Evolutionary conservation across 2,329 filamentous ascomycete species (phyloP).

Genomic region (Furcasterigmium furcatum): DNA sequence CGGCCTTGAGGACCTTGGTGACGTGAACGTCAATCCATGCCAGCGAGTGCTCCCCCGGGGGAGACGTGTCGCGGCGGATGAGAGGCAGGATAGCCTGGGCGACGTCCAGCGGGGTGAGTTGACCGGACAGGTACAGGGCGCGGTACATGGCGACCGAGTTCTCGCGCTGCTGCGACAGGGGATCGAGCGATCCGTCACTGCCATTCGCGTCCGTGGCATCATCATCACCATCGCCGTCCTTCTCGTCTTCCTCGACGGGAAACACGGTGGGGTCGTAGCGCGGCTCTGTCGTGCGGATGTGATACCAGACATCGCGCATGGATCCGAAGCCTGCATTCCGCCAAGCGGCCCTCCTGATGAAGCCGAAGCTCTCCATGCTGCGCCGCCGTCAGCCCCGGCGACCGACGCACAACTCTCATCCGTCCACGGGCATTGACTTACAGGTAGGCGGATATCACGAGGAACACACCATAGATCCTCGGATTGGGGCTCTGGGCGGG

Average conservation of each 20-base stretch:
- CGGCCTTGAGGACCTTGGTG: constrained; percentile 36
- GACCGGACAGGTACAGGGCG: constrained; percentile 37
- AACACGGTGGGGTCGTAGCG: constrained; percentile 42
- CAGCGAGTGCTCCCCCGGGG: constrained; percentile 33
- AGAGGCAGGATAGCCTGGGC: constrained; percentile 40
- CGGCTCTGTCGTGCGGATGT: constrained; percentile 46
- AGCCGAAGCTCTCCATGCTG: constrained; percentile 52
- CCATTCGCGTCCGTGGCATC: too few relatives aligned
- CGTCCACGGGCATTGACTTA: too few relatives aligned
- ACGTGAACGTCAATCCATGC: constrained; percentile 42
- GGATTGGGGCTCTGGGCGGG: constrained; percentile 24
- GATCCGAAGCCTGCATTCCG: constrained; percentile 59
- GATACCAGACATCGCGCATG: constrained; percentile 49
- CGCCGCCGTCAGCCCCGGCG: not conserved
- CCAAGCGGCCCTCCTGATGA: constrained; percentile 56
- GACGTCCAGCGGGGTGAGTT: constrained; percentile 42
- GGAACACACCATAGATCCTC: constrained; percentile 33
- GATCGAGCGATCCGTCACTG: too few relatives aligned
- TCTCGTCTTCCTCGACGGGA: constrained; percentile 16
- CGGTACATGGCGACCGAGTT: constrained; percentile 42
- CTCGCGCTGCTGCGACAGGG: too few relatives aligned
- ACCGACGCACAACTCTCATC: not conserved
- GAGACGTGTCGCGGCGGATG: constrained; percentile 33
- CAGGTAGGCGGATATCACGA: constrained; percentile 53
- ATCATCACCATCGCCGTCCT: not conserved